These are phyloP conservation scores for Rhododendron ferrugineum DNA, from an alignment of 148 eudicot species.

Conservation along the genomic window DNA sequence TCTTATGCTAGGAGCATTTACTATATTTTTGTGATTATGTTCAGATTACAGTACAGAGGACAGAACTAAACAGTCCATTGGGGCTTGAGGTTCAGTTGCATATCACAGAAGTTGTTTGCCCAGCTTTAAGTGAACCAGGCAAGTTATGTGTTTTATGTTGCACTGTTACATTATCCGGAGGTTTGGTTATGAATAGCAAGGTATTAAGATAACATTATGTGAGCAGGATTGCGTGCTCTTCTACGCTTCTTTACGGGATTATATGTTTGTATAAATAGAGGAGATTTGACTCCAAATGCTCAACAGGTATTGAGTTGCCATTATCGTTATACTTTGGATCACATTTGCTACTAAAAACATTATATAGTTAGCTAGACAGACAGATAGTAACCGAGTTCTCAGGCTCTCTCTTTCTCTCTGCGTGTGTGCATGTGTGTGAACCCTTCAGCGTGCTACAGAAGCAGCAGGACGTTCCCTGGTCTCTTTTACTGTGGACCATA, in stretches of 20 bases:
- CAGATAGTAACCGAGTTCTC: neutral
- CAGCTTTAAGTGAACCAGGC: slow-evolving; percentile 98
- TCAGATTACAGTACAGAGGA: slow-evolving; percentile 94
- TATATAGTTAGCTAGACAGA: neutral
- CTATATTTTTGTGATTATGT: slow-evolving; percentile 3
- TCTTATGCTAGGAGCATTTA: neutral
- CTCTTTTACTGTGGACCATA: slow-evolving; percentile 79
- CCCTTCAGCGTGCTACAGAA: slow-evolving; percentile 68
- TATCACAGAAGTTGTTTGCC: slow-evolving; percentile 89
- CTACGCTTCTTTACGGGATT: slow-evolving; percentile 93
- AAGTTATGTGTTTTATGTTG: slow-evolving; percentile 18
- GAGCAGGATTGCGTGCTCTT: slow-evolving; percentile 87
- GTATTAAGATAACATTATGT: slow-evolving; percentile 11
- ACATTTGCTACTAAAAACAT: neutral
- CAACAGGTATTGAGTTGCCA: slow-evolving; percentile 48
- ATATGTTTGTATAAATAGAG: slow-evolving; percentile 87
- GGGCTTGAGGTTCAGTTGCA: slow-evolving; percentile 90
- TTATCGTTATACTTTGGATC: neutral
- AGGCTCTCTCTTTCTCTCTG: slow-evolving; percentile 20
- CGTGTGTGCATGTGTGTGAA: neutral
- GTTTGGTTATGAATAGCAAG: slow-evolving; percentile 1
- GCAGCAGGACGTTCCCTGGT: slow-evolving; percentile 89
- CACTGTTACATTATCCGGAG: neutral
- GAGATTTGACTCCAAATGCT: slow-evolving; percentile 70
- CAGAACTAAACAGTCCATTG: slow-evolving; percentile 74